Conservation (phyloP, 2,329 filamentous ascomycete species). For the Talaromyces albobiverticillius region DNA sequence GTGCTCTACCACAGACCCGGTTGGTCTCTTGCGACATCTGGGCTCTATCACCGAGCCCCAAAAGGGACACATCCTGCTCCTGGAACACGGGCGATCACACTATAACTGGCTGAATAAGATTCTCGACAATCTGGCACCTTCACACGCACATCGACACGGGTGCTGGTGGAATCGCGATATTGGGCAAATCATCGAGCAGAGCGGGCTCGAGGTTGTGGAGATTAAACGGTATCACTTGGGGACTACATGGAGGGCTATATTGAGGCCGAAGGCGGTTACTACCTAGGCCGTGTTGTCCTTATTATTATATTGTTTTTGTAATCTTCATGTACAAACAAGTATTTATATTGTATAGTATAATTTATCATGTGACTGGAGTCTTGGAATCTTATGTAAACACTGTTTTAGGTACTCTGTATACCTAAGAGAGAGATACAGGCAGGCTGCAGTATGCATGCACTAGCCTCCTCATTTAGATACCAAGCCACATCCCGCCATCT, state of each 20-base stretch:
- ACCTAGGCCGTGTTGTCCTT: no score
- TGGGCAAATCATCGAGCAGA: conserved; percentile 44
- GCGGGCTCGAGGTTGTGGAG: conserved; percentile 47
- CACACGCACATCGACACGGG: conserved; percentile 49
- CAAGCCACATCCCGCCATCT: background rate
- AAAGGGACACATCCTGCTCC: conserved; percentile 43
- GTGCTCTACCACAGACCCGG: conserved; percentile 46
- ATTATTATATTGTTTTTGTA: no score
- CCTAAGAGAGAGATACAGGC: no score
- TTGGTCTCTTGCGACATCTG: conserved; percentile 39
- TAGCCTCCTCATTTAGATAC: no score
- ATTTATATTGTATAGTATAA: no score
- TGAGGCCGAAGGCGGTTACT: conserved; percentile 30
- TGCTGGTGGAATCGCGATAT: conserved; percentile 56
- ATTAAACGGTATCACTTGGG: conserved; percentile 47
- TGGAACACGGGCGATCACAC: conserved; percentile 49
- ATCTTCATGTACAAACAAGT: no score
- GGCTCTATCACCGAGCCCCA: conserved; percentile 37
- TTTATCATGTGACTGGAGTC: no score
- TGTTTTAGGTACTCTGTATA: no score
- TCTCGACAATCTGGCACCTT: conserved; percentile 46
- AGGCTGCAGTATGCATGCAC: background rate
- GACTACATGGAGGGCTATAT: conserved; percentile 46
- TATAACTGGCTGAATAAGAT: conserved; percentile 48
- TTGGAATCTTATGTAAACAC: no score